These are phyloP conservation scores for Ceratobasidium sp. DNA, from an alignment of 1,284 basidiomycete genomes.

Conservation along the genomic window DNA sequence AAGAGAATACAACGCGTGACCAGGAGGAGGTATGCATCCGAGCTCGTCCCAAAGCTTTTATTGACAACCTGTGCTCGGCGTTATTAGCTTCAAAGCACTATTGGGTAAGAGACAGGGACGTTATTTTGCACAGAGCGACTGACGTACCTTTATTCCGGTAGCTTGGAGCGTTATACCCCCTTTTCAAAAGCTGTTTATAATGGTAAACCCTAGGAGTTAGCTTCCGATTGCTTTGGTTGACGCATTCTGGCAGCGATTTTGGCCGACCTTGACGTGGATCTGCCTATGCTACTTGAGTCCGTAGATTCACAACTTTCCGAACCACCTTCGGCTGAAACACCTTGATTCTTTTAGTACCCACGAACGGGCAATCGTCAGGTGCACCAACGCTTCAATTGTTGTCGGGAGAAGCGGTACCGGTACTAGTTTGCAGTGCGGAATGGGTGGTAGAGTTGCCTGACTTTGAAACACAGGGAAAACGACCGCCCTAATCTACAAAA, in stretches of 20 bases:
- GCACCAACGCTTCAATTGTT: not conserved
- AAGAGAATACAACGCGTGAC: not conserved
- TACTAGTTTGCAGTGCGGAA: not conserved
- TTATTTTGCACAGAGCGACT: not conserved
- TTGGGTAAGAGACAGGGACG: not conserved
- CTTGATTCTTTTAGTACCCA: not conserved
- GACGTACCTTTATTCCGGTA: no score
- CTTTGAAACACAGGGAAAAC: constrained; percentile 11
- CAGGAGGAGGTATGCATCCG: not conserved
- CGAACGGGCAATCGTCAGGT: not conserved
- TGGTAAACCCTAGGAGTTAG: not conserved
- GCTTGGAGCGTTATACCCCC: not conserved
- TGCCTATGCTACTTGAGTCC: not conserved
- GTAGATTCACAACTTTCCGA: not conserved
- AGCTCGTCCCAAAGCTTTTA: no score
- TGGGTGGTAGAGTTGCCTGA: no score
- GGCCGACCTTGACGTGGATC: not conserved
- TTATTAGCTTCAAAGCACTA: not conserved
- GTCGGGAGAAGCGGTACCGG: not conserved
- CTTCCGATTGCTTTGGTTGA: not conserved
- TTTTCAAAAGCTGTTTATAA: not conserved
- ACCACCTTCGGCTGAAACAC: no score
- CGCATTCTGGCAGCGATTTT: not conserved
- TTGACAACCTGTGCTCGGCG: no score
- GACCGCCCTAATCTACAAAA: constrained; percentile 1